Percentiles rank a stretch among this genome's conserved stretches.
Conservation (phyloP, 371 early-diverging fungal species). For the Catenaria anguillulae region DNA sequence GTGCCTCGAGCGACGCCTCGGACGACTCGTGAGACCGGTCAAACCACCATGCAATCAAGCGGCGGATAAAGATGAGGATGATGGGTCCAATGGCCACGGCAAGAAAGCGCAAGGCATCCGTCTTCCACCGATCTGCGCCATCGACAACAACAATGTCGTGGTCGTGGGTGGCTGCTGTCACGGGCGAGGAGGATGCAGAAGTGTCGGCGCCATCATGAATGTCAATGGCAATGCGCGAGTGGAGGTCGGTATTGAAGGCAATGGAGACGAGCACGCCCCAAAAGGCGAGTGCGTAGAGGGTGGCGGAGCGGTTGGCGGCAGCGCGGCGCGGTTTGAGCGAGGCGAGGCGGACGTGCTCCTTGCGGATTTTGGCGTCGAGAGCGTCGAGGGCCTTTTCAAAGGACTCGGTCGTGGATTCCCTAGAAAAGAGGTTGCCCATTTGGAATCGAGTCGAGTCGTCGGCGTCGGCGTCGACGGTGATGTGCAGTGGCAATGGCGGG, state of each 20-base stretch:
- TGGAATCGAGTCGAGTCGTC: too few species aligned
- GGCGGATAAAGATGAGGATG: not conserved
- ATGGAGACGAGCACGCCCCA: not conserved
- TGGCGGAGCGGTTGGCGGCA: not conserved
- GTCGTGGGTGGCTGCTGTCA: not conserved
- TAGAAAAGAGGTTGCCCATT: not conserved
- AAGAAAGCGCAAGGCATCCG: not conserved
- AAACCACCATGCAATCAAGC: not conserved
- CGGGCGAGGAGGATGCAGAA: not conserved
- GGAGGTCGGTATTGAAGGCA: not conserved
- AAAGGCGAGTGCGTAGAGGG: not conserved
- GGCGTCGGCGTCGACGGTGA: too few species aligned
- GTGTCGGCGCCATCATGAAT: not conserved
- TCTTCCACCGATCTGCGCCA: not conserved
- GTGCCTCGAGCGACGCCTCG: not conserved
- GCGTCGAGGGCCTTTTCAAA: conserved; percentile 2
- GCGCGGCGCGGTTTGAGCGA: not conserved
- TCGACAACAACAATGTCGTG: not conserved
- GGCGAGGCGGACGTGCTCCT: not conserved
- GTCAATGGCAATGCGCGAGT: not conserved
- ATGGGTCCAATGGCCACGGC: not conserved
- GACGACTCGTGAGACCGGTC: not conserved
- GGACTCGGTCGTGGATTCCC: not conserved
- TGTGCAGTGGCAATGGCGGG: too few species aligned
- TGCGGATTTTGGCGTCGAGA: not conserved